Conservation (phyloP, 2,329 filamentous ascomycete species). For the Periconia macrospinosa region DNA sequence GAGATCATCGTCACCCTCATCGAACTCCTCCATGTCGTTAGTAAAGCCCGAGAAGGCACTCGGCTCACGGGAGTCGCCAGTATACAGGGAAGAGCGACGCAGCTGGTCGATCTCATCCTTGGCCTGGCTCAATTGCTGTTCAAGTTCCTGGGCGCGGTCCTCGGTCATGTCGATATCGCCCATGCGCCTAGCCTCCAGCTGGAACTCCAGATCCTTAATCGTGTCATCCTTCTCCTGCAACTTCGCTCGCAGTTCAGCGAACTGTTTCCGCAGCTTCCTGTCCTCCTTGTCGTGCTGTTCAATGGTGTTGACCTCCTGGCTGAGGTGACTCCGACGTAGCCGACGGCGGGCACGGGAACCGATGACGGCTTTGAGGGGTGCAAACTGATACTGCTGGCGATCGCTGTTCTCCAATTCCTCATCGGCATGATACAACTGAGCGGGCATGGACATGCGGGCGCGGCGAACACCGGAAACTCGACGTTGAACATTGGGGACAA, state of each 20-base stretch:
- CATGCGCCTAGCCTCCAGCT: slow-evolving; percentile 38
- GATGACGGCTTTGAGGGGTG: slow-evolving; percentile 36
- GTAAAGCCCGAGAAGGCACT: slow-evolving; percentile 25
- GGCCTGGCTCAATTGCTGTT: slow-evolving; percentile 37
- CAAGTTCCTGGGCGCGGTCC: slow-evolving; percentile 36
- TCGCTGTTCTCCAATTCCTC: slow-evolving; percentile 26
- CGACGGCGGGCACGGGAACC: slow-evolving; percentile 40
- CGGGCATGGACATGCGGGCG: slow-evolving; percentile 41
- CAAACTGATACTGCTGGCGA: slow-evolving; percentile 35
- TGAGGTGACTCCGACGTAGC: slow-evolving; percentile 44
- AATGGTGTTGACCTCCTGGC: slow-evolving; percentile 45
- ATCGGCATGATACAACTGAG: slow-evolving; percentile 28
- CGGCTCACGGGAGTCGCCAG: slow-evolving; percentile 24
- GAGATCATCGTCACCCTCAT: slow-evolving; percentile 20
- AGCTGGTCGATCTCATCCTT: slow-evolving; percentile 41
- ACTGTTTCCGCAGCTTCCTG: slow-evolving; percentile 31
- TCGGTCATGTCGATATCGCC: slow-evolving; percentile 43
- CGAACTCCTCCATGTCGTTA: slow-evolving; percentile 32
- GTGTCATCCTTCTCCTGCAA: slow-evolving; percentile 41
- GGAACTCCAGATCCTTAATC: slow-evolving; percentile 41
- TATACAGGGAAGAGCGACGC: slow-evolving; percentile 34
- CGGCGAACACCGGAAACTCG: slow-evolving; percentile 35
- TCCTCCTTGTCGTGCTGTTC: slow-evolving; percentile 42
- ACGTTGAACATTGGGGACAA: slow-evolving; percentile 24
- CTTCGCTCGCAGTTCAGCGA: slow-evolving; percentile 36